Base-by-base conservation (phyloP, 371 early-diverging fungal genomes). In the Lichtheimia ornata region DNA sequence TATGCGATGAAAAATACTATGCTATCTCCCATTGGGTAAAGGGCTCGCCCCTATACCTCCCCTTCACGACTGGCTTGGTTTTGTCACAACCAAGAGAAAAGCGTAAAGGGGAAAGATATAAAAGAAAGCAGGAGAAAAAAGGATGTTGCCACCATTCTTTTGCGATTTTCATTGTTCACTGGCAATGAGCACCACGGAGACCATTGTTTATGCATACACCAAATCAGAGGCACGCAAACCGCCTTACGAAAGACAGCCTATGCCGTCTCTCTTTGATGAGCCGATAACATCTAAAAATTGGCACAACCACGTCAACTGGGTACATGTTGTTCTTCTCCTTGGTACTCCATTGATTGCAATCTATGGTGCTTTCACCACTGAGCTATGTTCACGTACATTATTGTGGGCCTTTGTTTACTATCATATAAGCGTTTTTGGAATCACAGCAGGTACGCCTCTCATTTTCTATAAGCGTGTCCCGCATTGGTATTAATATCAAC, bases 341-440 rank as follows among this genome's bases (percentile, higher is more conserved):
- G 67, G 78, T 25, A 92, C 93, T 6, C 97, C 97, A 14, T 35
- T 93, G 30, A 78, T 95, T 59, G 92, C 89, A 25, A 61, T 94
- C 44, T 94, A 94, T 68, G 95, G 95, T 57, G 49, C 88, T 28
- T 67, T 88, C 25, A 91, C 88, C 24, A 90, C 90, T 27, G 77
- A 84, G 58, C 63, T 95, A 42, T 71, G 64, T 52, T 53, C 60
- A 20, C 85, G 90, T 73, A 97, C 97, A 1, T 66, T 89, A 52
- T 71, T 90, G 53, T 94, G 88, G 85, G 59, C 90, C 25, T 60
- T 92, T 40, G 44, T 86, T 13, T 96, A 89, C 73, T 95, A 95
- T 73, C 87, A 85, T 63, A 64, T 89, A 63, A 91, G 95, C 13
- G 96, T 91, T 12, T 79, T 96, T 53, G 96, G 96, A 44, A 95